These are phyloP conservation scores for Corynespora cassiicola DNA, from an alignment of 2,329 filamentous ascomycete genomes.

Conservation along the genomic window DNA sequence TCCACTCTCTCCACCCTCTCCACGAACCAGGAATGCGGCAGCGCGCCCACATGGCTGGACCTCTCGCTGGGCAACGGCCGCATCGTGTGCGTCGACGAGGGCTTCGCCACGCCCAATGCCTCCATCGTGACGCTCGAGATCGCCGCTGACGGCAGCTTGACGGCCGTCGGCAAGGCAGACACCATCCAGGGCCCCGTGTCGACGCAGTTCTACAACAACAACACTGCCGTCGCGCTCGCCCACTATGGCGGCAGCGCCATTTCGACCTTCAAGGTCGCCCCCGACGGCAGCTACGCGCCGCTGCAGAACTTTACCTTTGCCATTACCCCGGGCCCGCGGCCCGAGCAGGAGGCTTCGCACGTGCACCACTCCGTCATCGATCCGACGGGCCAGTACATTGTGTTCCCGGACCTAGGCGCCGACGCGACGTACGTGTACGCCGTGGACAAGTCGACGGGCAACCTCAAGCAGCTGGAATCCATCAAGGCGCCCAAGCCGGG, in stretches of 20 bases:
- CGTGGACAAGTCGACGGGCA: slow-evolving; percentile 53
- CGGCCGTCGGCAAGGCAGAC: slow-evolving; percentile 36
- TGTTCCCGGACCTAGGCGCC: slow-evolving; percentile 71
- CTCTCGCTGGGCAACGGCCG: slow-evolving; percentile 57
- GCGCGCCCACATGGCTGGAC: slow-evolving; percentile 67
- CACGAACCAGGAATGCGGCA: slow-evolving; percentile 57
- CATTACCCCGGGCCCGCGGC: slow-evolving; percentile 42
- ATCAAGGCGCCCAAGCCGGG: slow-evolving; percentile 57
- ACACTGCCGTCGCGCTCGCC: slow-evolving; percentile 48
- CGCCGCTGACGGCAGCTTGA: slow-evolving; percentile 47
- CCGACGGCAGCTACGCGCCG: slow-evolving; percentile 14
- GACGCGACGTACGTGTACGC: slow-evolving; percentile 68
- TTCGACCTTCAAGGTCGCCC: slow-evolving; percentile 33
- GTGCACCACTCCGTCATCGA: slow-evolving; percentile 72
- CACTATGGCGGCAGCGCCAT: slow-evolving; percentile 50
- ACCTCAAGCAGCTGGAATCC: slow-evolving; percentile 54
- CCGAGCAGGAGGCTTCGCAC: slow-evolving; percentile 61
- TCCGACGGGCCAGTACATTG: slow-evolving; percentile 67
- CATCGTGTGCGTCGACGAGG: slow-evolving; percentile 69
- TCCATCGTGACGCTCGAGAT: slow-evolving; percentile 48
- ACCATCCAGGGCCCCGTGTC: slow-evolving; percentile 50
- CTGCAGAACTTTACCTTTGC: slow-evolving; percentile 53
- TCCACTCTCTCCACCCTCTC: slow-evolving; percentile 51
- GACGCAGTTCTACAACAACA: slow-evolving; percentile 49
- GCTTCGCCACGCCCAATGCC: slow-evolving; percentile 55